Base-by-base conservation (phyloP, 768 basidiomycete species). In the Macrolepiota fuliginosa region DNA sequence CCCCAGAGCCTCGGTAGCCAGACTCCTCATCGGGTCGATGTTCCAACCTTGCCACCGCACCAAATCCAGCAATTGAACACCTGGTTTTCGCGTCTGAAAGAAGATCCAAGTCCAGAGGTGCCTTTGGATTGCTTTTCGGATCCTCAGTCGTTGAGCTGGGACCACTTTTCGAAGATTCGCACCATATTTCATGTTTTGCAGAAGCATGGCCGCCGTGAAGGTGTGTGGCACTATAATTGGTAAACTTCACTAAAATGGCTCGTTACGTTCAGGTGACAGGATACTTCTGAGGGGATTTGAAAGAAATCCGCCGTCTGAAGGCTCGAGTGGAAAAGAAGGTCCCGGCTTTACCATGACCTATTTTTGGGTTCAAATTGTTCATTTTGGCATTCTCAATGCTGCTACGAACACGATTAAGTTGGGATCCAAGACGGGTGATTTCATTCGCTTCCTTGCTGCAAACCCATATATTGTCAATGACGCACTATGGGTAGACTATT, bases 341-440 rank as follows among this genome's bases (percentile, higher is more conserved):
- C 69, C 6, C 72, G 74, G 80, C 58, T 56, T 80, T 50, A 78
- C 79, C 22, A 79, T 82, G 80, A 78, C 81, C 0, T 82, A 79
- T 62, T 81, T 81, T 66, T 81, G 81, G 79, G 76, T 81, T 54
- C 79, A 82, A 64, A 71, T 81, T 22, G 78, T 80, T 17, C 79
- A 81, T 59, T 77, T 80, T 52, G 79, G 77, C 0, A 81, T 81
- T 52, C 72, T 68, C 10, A 76, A 73, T 59, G 74, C 73, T 61
- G 58, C 29, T 13, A 27, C 22, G 12, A 25, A 22, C 2, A 19
- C 17, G 5, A 19, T 6, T 0, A 45, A 45, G 19, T 15, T 19
- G 17, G 51, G 51, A 25, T 12, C 17, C 19, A 45, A 19, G 42
- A 45, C 42, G 25, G 51, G 72, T 10, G 70, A 75, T 10, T 79